phyloP scores from a whole-genome alignment of 169 alveolate genomes.

The Cryptosporidium sp. region DNA sequence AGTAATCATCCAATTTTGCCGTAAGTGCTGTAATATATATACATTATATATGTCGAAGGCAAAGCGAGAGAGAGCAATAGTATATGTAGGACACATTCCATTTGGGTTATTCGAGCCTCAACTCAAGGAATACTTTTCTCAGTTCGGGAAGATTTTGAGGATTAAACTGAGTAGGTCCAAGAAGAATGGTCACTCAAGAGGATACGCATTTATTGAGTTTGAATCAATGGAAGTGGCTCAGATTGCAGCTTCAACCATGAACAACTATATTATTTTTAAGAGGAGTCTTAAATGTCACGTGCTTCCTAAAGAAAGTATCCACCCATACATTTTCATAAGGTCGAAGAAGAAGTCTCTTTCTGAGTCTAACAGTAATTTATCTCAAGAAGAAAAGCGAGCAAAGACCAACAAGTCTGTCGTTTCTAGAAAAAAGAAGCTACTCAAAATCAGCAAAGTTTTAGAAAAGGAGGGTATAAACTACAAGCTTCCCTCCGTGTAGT shows the following conservation, averaged over 20 bases:
- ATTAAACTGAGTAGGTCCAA: slow-evolving; percentile 81
- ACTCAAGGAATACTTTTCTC: slow-evolving; percentile 84
- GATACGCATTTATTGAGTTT: slow-evolving; percentile 89
- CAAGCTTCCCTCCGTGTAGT: slow-evolving; percentile 20
- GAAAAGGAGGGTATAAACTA: slow-evolving; percentile 14
- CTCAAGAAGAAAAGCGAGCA: background rate
- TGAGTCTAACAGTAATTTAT: background rate
- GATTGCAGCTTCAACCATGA: slow-evolving; percentile 89
- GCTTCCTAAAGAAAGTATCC: slow-evolving; percentile 77
- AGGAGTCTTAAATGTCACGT: slow-evolving; percentile 80
- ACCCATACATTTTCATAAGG: slow-evolving; percentile 80
- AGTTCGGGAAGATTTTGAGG: slow-evolving; percentile 85
- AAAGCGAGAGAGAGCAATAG: slow-evolving; percentile 80
- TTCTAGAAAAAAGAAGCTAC: slow-evolving; percentile 21
- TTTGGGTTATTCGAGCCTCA: slow-evolving; percentile 86
- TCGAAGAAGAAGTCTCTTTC: slow-evolving; percentile 47
- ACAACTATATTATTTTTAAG: slow-evolving; percentile 85
- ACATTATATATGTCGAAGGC: slow-evolving; percentile 18
- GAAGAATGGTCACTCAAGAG: slow-evolving; percentile 87
- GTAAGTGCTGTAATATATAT: background rate
- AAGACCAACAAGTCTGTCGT: background rate
- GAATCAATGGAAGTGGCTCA: slow-evolving; percentile 86
- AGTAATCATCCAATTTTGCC: background rate
- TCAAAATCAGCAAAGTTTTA: slow-evolving; percentile 8
- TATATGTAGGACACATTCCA: slow-evolving; percentile 92